These are phyloP conservation scores for Aphanomyces astaci DNA, from an alignment of 352 stramenopile species.

Conservation along the genomic window DNA sequence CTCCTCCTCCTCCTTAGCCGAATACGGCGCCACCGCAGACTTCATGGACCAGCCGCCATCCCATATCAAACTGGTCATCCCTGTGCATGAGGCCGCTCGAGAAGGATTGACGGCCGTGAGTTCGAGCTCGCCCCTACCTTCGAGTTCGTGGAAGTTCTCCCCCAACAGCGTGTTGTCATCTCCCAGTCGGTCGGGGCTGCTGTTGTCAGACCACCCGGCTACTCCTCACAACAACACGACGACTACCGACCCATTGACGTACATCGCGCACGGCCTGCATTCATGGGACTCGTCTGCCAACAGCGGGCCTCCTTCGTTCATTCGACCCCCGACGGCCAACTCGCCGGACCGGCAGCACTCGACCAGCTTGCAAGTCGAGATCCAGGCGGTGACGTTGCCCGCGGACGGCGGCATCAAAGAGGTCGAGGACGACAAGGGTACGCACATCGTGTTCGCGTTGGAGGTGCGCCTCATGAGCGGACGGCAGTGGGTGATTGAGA, in stretches of 20 bases:
- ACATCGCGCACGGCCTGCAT: slow-evolving; percentile 2
- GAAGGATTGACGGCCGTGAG: slow-evolving; percentile 7
- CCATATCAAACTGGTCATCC: slow-evolving; percentile 3
- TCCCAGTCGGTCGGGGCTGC: not conserved
- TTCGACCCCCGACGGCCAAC: too few relatives aligned
- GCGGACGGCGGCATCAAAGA: slow-evolving; percentile 59
- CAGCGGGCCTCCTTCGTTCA: not conserved
- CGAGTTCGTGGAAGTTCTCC: slow-evolving; percentile 1
- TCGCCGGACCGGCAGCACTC: not conserved
- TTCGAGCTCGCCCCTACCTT: not conserved
- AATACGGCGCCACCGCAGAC: not conserved
- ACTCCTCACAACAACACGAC: not conserved
- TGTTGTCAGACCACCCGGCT: not conserved
- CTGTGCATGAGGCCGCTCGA: not conserved
- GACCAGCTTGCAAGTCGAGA: slow-evolving; percentile 39
- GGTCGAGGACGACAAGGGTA: slow-evolving; percentile 71
- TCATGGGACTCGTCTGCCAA: not conserved
- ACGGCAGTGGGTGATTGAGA: slow-evolving; percentile 84
- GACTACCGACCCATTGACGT: not conserved
- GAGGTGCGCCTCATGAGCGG: slow-evolving; percentile 70
- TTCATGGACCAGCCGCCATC: not conserved
- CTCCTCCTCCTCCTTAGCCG: not conserved
- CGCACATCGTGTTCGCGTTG: slow-evolving; percentile 73
- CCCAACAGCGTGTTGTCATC: not conserved
- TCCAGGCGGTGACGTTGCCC: slow-evolving; percentile 70